phyloP scores from a whole-genome alignment of 2,329 filamentous ascomycete species.

The Aphanoascus verrucosus region DNA sequence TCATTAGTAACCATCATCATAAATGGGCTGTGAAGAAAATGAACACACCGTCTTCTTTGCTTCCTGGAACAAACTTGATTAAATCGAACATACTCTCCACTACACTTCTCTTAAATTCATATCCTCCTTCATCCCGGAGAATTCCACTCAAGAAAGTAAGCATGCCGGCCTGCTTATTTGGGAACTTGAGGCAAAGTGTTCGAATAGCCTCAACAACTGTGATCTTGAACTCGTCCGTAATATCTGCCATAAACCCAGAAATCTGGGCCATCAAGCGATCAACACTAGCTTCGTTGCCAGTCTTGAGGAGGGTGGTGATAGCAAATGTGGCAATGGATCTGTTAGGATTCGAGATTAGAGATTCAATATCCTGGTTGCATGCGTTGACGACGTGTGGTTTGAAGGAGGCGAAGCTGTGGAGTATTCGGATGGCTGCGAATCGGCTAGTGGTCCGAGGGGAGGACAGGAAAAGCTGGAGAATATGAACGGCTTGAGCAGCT shows the following conservation, averaged over 20 bases:
- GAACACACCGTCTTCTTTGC: slow-evolving; percentile 50
- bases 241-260: slow-evolving; percentile 95
- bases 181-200: slow-evolving; percentile 93
- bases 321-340: slow-evolving; percentile 96
- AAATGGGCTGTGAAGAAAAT: not conserved
- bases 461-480: slow-evolving; percentile 90
- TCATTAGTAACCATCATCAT: slow-evolving; percentile 5
- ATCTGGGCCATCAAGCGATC: slow-evolving; percentile 99
- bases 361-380: slow-evolving; percentile 96
- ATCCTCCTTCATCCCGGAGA: slow-evolving; percentile 88
- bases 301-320: slow-evolving; percentile 95
- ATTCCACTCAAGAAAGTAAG: slow-evolving; percentile 95
- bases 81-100: slow-evolving; percentile 99
- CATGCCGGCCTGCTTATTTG: slow-evolving; percentile 96
- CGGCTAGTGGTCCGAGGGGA: slow-evolving; percentile 93
- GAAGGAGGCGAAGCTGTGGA: slow-evolving; percentile 93
- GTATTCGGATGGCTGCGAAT: slow-evolving; percentile 90
- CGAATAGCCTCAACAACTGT: slow-evolving; percentile 99
- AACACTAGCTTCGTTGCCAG: slow-evolving; percentile 92
- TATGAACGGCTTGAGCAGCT: slow-evolving; percentile 83
- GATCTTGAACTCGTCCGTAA: slow-evolving; percentile 99
- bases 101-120: slow-evolving; percentile 94
- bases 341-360: slow-evolving; percentile 92
- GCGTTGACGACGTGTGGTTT: slow-evolving; percentile 84
- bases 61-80: slow-evolving; percentile 95